Evolutionary conservation across 1,139 yeast genomes (phyloP).

Genomic region (Geotrichum australiense): DNA sequence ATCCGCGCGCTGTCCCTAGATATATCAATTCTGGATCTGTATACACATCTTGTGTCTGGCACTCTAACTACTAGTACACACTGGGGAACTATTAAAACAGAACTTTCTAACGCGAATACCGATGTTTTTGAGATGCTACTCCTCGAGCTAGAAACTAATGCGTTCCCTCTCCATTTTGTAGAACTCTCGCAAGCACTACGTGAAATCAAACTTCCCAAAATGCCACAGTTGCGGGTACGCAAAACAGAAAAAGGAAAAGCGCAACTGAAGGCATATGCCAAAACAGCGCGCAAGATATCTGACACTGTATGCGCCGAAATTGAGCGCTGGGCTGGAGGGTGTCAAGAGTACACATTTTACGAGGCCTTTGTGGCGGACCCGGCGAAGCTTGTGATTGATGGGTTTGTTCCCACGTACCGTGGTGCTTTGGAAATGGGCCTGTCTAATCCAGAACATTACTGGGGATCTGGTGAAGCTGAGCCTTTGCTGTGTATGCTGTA

Average conservation of each 20-base stretch:
- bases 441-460: constrained; percentile 33
- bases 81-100: constrained; percentile 2
- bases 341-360: constrained; percentile 20
- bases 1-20: constrained; percentile 2
- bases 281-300: constrained; percentile 1
- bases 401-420: constrained; percentile 38
- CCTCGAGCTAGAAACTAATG: constrained; percentile 6
- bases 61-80: background rate
- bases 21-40: constrained; percentile 4
- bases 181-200: background rate
- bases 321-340: constrained; percentile 6
- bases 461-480: constrained; percentile 29
- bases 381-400: constrained; percentile 27
- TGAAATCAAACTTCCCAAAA: no score
- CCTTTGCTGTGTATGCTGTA: constrained; percentile 57
- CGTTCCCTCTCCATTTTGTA: constrained; percentile 3
- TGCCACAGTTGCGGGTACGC: no score
- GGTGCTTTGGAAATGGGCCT: constrained; percentile 35
- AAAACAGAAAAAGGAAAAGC: no score
- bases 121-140: constrained; percentile 5
- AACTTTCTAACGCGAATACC: constrained; percentile 5
- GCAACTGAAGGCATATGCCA: constrained; percentile 7
- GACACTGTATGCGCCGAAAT: constrained; percentile 5
- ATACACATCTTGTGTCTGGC: constrained; percentile 7
- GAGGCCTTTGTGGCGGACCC: constrained; percentile 28